Conservation (phyloP, 768 basidiomycete species). For the Cyathus striatus region DNA sequence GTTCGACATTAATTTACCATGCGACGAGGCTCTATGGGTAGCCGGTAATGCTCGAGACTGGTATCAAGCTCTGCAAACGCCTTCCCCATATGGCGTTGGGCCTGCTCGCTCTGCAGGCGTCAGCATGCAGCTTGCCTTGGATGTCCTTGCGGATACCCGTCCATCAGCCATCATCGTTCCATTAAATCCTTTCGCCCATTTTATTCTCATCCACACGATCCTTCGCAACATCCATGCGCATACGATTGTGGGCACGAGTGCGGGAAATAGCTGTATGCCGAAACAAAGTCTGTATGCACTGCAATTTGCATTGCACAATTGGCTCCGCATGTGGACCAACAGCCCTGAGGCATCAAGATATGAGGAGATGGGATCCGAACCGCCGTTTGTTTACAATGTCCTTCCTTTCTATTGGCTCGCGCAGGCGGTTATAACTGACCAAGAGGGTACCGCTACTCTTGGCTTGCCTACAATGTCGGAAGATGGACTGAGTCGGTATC, state of each 20-base stretch:
- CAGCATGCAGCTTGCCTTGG: constrained; percentile 30
- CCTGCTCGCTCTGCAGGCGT: constrained; percentile 27
- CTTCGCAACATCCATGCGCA: constrained; percentile 34
- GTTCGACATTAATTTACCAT: constrained; percentile 47
- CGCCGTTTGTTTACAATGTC: constrained; percentile 37
- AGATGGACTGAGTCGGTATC: constrained; percentile 30
- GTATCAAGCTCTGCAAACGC: constrained; percentile 32
- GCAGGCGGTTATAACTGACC: constrained; percentile 47
- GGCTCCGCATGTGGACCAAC: constrained; percentile 52
- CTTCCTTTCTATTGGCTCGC: constrained; percentile 63
- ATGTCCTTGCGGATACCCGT: constrained; percentile 25
- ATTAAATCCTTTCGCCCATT: constrained; percentile 37
- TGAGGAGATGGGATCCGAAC: constrained; percentile 20
- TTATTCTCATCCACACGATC: constrained; percentile 41
- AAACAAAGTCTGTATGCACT: constrained; percentile 25
- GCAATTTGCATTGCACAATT: constrained; percentile 53
- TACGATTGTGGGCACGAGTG: constrained; percentile 6
- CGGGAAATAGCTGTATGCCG: constrained; percentile 3
- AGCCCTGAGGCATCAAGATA: constrained; percentile 26
- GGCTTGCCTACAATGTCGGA: constrained; percentile 6
- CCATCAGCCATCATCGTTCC: constrained; percentile 19
- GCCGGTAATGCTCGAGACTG: constrained; percentile 45
- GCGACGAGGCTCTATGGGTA: constrained; percentile 51
- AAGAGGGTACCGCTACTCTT: constrained; percentile 41
- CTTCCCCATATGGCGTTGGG: constrained; percentile 36